A percentile compares a stretch with the other conserved stretches of the same genome.
Conservation (phyloP, 169 alveolate genomes). For the Cryptosporidium sp. region DNA sequence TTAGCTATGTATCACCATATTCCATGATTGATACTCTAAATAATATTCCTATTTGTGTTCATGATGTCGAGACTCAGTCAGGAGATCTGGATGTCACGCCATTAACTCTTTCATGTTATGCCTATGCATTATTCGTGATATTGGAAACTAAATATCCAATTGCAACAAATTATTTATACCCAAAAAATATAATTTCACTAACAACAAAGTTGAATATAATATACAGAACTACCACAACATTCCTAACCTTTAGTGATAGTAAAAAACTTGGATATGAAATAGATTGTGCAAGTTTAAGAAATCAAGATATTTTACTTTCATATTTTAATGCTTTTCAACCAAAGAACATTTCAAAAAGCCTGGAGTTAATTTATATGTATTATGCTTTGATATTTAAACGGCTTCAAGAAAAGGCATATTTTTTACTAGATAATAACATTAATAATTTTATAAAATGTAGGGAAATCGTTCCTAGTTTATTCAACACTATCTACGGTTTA, state of each 20-base stretch:
- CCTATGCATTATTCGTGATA: slow-evolving; percentile 45
- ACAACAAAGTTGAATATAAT: slow-evolving; percentile 31
- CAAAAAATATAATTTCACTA: slow-evolving; percentile 37
- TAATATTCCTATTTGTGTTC: slow-evolving; percentile 59
- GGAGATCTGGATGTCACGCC: slow-evolving; percentile 73
- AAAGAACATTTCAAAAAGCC: background rate
- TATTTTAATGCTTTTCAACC: slow-evolving; percentile 41
- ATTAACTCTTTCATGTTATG: slow-evolving; percentile 49
- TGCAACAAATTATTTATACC: slow-evolving; percentile 16
- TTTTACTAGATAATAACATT: slow-evolving; percentile 19
- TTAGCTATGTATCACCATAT: slow-evolving; percentile 33
- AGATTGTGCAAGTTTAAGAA: background rate
- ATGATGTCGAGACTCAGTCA: slow-evolving; percentile 50
- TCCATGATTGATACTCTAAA: slow-evolving; percentile 30
- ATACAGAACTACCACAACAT: slow-evolving; percentile 39
- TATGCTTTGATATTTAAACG: slow-evolving; percentile 18
- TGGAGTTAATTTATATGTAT: background rate
- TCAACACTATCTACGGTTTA: slow-evolving; percentile 39
- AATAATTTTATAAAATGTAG: slow-evolving; percentile 4
- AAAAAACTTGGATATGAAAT: slow-evolving; percentile 32
- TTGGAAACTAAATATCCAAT: slow-evolving; percentile 15
- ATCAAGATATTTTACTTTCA: slow-evolving; percentile 27
- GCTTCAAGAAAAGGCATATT: slow-evolving; percentile 67
- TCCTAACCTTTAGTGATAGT: slow-evolving; percentile 31
- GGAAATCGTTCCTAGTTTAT: slow-evolving; percentile 6